These are phyloP conservation scores for Pythium phragmitis DNA, from an alignment of 352 stramenopile genomes.

Conservation along the genomic window DNA sequence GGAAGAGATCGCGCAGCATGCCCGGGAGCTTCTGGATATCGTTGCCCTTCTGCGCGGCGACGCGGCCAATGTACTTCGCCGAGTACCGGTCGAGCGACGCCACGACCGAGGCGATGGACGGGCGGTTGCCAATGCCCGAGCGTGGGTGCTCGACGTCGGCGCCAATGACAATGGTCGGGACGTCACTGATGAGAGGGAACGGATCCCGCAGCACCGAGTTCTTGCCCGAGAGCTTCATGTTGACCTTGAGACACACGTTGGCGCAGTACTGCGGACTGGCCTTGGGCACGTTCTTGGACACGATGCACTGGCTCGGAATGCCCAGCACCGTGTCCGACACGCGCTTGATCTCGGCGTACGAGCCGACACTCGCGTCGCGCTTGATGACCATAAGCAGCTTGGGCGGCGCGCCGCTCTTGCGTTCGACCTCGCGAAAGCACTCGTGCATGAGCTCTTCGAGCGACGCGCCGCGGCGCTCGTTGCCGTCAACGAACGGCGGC, in stretches of 20 bases:
- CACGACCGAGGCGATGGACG: conserved; percentile 52
- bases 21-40: conserved; percentile 51
- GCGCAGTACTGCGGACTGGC: conserved; percentile 34
- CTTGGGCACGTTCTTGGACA: conserved; percentile 35
- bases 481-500: conserved; percentile 41
- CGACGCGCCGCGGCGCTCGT: conserved; percentile 34
- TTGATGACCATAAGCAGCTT: conserved; percentile 40
- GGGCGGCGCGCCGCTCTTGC: conserved; percentile 8
- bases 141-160: conserved; percentile 54
- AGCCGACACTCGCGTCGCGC: conserved; percentile 21
- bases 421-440: conserved; percentile 49
- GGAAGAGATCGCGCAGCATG: conserved; percentile 74
- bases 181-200: conserved; percentile 30
- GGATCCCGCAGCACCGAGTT: conserved; percentile 34
- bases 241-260: conserved; percentile 48
- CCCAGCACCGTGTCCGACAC: conserved; percentile 41
- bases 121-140: conserved; percentile 36
- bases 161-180: conserved; percentile 49
- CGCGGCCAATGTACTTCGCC: conserved; percentile 36
- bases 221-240: conserved; percentile 44
- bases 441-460: conserved; percentile 65
- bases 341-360: conserved; percentile 42
- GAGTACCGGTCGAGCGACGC: conserved; percentile 52
- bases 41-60: conserved; percentile 31
- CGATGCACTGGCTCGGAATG: conserved; percentile 47